Evolutionary conservation across 2,329 filamentous ascomycete species (phyloP).

Genomic region (Chaetomiaceae sp.): DNA sequence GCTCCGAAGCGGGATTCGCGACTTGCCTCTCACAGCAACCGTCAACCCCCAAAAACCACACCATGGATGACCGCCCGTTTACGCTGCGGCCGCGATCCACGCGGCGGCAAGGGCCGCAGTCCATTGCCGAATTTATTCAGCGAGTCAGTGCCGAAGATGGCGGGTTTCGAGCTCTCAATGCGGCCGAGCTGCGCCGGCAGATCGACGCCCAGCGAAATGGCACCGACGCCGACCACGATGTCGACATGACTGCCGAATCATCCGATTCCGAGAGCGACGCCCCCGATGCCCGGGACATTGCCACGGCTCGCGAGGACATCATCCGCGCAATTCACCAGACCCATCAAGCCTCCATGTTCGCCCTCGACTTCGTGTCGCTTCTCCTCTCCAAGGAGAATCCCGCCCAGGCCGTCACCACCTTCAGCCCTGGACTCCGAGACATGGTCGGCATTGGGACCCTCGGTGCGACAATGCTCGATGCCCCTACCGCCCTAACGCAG

Average conservation of each 20-base stretch:
- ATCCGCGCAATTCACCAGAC: conserved; percentile 52
- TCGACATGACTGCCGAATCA: conserved; percentile 44
- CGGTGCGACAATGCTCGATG: conserved; percentile 60
- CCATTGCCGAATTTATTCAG: conserved; percentile 68
- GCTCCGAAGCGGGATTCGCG: neutral
- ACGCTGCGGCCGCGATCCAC: conserved; percentile 62
- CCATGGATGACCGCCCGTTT: conserved; percentile 37
- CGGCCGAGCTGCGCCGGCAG: conserved; percentile 66
- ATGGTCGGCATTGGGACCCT: conserved; percentile 70
- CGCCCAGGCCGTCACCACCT: conserved; percentile 61
- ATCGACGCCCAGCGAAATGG: conserved; percentile 46
- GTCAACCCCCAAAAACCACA: neutral
- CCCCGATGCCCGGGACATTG: conserved; percentile 39
- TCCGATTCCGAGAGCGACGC: conserved; percentile 41
- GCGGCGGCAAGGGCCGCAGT: conserved; percentile 50
- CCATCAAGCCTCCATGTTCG: conserved; percentile 60
- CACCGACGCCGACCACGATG: conserved; percentile 39
- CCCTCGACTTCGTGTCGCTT: conserved; percentile 78
- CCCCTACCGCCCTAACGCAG: conserved; percentile 56
- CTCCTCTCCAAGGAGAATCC: conserved; percentile 79
- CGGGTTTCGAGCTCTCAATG: conserved; percentile 75
- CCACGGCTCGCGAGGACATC: conserved; percentile 54
- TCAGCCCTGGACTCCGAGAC: conserved; percentile 67
- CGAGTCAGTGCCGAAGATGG: conserved; percentile 76
- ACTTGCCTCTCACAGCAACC: neutral